Evolutionary conservation across 1,284 basidiomycete genomes (phyloP), one percentile per base, ranked within the genome.

Genomic region (Austroboletus niveus): DNA sequence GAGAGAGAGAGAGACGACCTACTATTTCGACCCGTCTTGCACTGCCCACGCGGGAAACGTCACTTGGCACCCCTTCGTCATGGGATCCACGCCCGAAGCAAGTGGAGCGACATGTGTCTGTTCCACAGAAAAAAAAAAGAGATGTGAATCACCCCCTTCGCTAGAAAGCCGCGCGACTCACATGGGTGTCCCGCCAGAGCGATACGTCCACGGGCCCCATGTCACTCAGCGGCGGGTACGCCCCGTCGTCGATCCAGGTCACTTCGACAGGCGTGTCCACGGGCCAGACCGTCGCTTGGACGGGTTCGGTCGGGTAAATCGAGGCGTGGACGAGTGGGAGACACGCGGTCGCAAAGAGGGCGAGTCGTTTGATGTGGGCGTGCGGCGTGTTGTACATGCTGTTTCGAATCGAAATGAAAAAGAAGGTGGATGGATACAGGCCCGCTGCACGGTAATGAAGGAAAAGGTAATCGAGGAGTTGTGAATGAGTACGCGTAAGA

Each of bases 271-370:
- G 61, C 38, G 68, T 60, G 15, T 78, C 80, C 41, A 74, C 72
- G 30, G 59, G 59, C 59, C 74, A 75, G 1, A 74, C 67, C 0
- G 80, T 77, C 39, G 61, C 67, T 34, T 73, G 64, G n/a, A 77
- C 51, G 15, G 81, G 81, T n/a, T 69, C 62, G 1, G 74, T 81
- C 1, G 76, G 75, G 55, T 78, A 82, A 24, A 83, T 59, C 10
- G 67, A 64, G 30, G 65, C 70, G 8, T 42, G 46, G 42, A 51
- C 59, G 27, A 57, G 34, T 3, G 51, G 47, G 45, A 64, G 46
- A 10, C 29, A 49, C 5, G 51, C 46, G 30, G 36, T 8, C 22
- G 51, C n/a, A 41, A 61, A 30, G 5, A 41, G 6, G 41, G 12
- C 10, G 24, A 41, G 40, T 15, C 15, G 34, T 31, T 61, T 42